Conservation (phyloP, 257 asterid genomes). For the Petrea volubilis region DNA sequence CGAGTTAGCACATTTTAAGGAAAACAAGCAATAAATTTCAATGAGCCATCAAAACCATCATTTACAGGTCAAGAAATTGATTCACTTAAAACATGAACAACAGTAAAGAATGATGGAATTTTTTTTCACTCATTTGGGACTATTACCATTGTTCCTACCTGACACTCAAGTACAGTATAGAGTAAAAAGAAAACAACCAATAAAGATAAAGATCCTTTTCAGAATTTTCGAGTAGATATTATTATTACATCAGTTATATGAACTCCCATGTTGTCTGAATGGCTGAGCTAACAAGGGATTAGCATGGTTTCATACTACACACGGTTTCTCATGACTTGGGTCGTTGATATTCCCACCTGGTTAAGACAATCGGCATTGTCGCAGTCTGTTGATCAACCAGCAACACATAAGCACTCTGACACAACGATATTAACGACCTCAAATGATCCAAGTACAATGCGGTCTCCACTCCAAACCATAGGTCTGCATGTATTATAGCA, state of each 20-base stretch:
- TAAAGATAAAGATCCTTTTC: no score
- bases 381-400: constrained; percentile 16
- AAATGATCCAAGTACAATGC: neutral
- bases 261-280: constrained; percentile 6
- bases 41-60: neutral
- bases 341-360: constrained; percentile 17
- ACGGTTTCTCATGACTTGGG: constrained; percentile 14
- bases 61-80: neutral
- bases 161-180: constrained; percentile 14
- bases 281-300: neutral
- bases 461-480: constrained; percentile 3
- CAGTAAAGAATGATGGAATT: constrained; percentile 1
- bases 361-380: neutral
- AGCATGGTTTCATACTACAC: constrained; percentile 8
- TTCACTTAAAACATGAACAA: neutral
- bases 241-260: constrained; percentile 24
- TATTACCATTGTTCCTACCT: neutral
- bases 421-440: neutral
- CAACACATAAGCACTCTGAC: neutral
- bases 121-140: neutral
- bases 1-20: neutral
- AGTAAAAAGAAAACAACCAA: neutral
- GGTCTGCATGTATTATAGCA: neutral
- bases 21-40: neutral
- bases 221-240: constrained; percentile 7